A percentile compares a stretch with the other conserved stretches of the same genome.
Evolutionary conservation across 2,329 filamentous ascomycete genomes (phyloP).

Genomic region (Bisporella sp.): DNA sequence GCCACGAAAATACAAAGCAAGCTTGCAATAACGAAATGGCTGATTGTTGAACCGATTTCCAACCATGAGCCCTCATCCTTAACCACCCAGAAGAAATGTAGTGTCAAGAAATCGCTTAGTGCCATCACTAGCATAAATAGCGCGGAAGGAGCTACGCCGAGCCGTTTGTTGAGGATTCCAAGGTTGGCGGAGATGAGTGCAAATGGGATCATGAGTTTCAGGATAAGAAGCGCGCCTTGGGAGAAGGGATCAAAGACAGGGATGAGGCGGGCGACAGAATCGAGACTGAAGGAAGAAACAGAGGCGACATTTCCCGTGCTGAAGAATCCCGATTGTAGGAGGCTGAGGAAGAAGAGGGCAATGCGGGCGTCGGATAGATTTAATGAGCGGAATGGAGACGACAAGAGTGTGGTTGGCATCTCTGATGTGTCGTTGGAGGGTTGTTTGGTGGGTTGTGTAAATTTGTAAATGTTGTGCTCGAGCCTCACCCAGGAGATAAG

Average conservation of each 20-base stretch:
- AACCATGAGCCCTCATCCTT: conserved; percentile 95
- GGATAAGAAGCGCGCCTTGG: conserved; percentile 76
- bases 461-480: conserved; percentile 67
- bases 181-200: conserved; percentile 86
- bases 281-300: conserved; percentile 85
- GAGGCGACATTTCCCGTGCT: conserved; percentile 95
- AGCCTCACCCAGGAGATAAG: conserved; percentile 87
- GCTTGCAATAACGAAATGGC: conserved; percentile 90
- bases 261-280: conserved; percentile 79
- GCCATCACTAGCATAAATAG: conserved; percentile 94
- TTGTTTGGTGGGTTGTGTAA: conserved; percentile 22
- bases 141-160: conserved; percentile 80
- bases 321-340: conserved; percentile 95
- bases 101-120: conserved; percentile 81
- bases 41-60: conserved; percentile 95
- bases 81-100: conserved; percentile 98
- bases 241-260: conserved; percentile 92
- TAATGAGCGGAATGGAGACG: conserved; percentile 50
- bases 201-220: conserved; percentile 92
- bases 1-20: conserved; percentile 86
- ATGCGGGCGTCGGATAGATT: conserved; percentile 79
- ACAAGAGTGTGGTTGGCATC: conserved; percentile 18
- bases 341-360: conserved; percentile 88
- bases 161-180: conserved; percentile 79
- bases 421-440: conserved; percentile 3